phyloP scores from a whole-genome alignment of 2,329 filamentous ascomycete species.

The Cladosporium sp. region DNA sequence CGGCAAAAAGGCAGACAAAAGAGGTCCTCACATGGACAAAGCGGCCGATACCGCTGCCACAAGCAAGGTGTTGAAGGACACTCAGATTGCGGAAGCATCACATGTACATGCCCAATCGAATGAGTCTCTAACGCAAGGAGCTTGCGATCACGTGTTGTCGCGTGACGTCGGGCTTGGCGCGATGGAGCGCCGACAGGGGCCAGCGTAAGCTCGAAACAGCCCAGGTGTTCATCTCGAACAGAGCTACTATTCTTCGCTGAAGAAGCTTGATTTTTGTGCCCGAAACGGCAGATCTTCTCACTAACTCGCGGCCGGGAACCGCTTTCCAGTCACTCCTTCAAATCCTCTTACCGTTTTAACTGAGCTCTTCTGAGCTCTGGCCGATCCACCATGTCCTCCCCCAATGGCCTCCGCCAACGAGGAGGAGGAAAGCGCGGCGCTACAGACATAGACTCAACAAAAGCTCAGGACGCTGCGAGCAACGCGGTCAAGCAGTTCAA shows the following conservation, averaged over 20 bases:
- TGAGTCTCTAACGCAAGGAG: not conserved
- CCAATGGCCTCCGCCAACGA: constrained; percentile 16
- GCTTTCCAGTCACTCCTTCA: constrained; percentile 9
- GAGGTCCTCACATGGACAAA: too few species aligned
- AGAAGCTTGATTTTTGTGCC: not conserved
- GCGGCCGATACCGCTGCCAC: too few species aligned
- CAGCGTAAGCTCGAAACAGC: not conserved
- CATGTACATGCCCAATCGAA: not conserved
- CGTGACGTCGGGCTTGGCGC: constrained; percentile 1
- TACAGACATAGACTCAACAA: constrained; percentile 16
- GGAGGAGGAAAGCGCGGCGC: constrained; percentile 18
- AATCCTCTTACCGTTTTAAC: not conserved
- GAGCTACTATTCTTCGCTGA: not conserved
- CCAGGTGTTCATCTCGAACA: constrained; percentile 4
- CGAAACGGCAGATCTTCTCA: constrained; percentile 3
- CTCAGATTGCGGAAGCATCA: too few species aligned
- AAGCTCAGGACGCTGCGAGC: constrained; percentile 28
- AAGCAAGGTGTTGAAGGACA: too few species aligned
- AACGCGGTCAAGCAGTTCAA: constrained; percentile 36
- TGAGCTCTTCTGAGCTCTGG: not conserved
- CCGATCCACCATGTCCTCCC: constrained; percentile 2
- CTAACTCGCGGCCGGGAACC: not conserved
- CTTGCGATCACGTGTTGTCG: not conserved
- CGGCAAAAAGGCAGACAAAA: too few species aligned
- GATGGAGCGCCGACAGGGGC: constrained; percentile 1